Base-by-base conservation (phyloP, 148 eudicot genomes). In the Amaranthus cruentus region DNA sequence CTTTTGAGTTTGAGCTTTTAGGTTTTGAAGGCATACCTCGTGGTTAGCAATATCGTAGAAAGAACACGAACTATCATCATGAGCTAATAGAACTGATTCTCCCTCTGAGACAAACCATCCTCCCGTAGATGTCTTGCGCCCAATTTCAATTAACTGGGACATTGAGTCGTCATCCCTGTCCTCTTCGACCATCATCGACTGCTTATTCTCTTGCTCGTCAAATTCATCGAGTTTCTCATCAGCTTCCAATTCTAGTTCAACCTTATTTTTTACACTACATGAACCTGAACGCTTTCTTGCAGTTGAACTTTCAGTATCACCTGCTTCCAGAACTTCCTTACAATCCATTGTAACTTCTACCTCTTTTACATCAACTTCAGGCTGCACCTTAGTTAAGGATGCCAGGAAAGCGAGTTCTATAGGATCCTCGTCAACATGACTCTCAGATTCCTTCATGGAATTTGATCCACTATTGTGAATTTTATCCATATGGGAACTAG, bases 81-180 rank as follows among this genome's bases (percentile, higher is more conserved):
- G 98, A 76, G 93, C 90, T 77, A 95, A 88, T 77, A 94, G 95
- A 83, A 86, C 93, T 4, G 98, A 84, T 72, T 94, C 98, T 56
- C 98, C 98, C 77, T 91, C 98, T 0, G 89, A 85, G 28, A 94
- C 95, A 81, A 94, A 91, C 98, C 98, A 94, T 48, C 97, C 96
- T 38, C 85, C 96, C 3, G 96, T 91, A 47, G 92, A 73, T 43
- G 85, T 78, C 84, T 91, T 94, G 54, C 75, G 68, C 46, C 98
- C 97, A 63, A 94, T 73, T 56, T 86, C 88, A 53, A 81, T 87
- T 54, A 91, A 70, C 87, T 85, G 84, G 68, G 77, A 79, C 8
- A 65, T 53, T 11, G 52, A 74, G 54, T 76, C 66, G 53, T 94
- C 91, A 15, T 87, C 93, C 49, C 68, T 73, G 51, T 89, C 97